Evolutionary conservation across 2,329 filamentous ascomycete genomes (phyloP), one percentile per base, ranked within the genome.

Genomic region (Sclerotinia nivalis): DNA sequence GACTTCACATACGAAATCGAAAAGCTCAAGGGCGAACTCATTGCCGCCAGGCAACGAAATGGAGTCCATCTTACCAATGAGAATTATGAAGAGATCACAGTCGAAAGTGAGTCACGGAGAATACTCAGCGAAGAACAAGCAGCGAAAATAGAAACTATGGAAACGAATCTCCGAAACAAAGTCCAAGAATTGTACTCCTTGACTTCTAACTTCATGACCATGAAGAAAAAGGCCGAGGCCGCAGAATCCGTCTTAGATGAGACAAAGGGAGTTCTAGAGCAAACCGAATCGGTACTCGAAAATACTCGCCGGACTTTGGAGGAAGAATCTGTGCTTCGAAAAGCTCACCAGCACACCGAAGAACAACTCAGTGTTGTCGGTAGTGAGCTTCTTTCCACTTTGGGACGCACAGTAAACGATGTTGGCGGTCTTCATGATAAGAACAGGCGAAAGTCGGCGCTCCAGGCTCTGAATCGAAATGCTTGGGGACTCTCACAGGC

Each of bases 1-100:
- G 96, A 99, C 74, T 97, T 97, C 73, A 96, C 95, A 0, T 84
- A 86, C 34, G 96, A 99, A 78, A 97, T 99, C 66, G 93, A 99
- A 79, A 96, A 93, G 78, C 84, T 99, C 49, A 97, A 97, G 83
- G 92, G 91, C 74, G 96, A 99, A 78, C 84, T 99, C 20, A 96
- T 97, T 73, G 91, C 93, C 4, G 97, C 96, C 8, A 86, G 96
- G 34, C 93, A 97, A 78, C 90, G 96, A 50, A 97, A 98, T 78
- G 96, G 96, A 67, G 95, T 99, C 2, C 98, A 98, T 78, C 85
- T 99, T 47, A 91, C 95, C 0, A 91, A 93, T 69, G 93, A 97
- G 70, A 88, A 88, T 22, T 97, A 93, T 77, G 95, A 98, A 78
- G 92, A 97, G 75, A 91, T 99, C 81, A 95, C 90, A 0, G 91